Percentiles rank a stretch among this genome's conserved stretches.
phyloP scores from a whole-genome alignment of 2,329 filamentous ascomycete genomes.

The Trichoderma brevicompactum region DNA sequence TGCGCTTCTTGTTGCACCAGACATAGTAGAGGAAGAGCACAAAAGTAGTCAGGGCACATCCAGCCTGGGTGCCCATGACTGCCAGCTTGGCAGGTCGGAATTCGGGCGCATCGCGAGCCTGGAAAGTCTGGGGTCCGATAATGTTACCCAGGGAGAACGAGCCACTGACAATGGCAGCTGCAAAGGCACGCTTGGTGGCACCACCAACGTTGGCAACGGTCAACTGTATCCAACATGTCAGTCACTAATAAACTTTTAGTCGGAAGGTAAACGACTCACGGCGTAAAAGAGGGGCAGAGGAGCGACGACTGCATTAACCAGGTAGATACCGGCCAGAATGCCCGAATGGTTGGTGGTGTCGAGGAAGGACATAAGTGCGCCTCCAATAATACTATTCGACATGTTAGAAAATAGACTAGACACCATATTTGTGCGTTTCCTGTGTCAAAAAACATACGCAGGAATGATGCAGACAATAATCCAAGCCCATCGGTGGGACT shows the following conservation, averaged over 20 bases:
- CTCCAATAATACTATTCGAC: constrained; percentile 49
- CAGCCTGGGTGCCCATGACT: constrained; percentile 56
- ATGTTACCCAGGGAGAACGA: constrained; percentile 60
- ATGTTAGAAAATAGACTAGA: not conserved
- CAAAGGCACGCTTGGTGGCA: constrained; percentile 57
- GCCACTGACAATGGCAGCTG: constrained; percentile 53
- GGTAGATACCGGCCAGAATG: constrained; percentile 54
- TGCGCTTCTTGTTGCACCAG: constrained; percentile 51
- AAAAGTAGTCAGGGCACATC: constrained; percentile 48
- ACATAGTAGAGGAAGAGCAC: constrained; percentile 55
- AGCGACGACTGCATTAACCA: constrained; percentile 55
- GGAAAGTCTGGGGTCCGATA: constrained; percentile 62
- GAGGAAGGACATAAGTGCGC: constrained; percentile 58
- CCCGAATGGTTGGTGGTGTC: constrained; percentile 50
- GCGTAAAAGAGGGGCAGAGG: constrained; percentile 53
- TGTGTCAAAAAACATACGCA: constrained; percentile 48
- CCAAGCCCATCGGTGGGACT: constrained; percentile 56
- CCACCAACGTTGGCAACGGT: constrained; percentile 57
- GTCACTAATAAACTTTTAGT: not conserved
- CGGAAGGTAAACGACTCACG: constrained; percentile 37
- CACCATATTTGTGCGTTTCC: no score
- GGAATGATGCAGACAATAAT: constrained; percentile 54
- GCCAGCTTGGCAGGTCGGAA: constrained; percentile 60
- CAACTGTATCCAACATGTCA: constrained; percentile 40
- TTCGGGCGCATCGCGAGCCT: constrained; percentile 54